Conservation (phyloP, 2,329 filamentous ascomycete genomes). For the Penicillium sp. region DNA sequence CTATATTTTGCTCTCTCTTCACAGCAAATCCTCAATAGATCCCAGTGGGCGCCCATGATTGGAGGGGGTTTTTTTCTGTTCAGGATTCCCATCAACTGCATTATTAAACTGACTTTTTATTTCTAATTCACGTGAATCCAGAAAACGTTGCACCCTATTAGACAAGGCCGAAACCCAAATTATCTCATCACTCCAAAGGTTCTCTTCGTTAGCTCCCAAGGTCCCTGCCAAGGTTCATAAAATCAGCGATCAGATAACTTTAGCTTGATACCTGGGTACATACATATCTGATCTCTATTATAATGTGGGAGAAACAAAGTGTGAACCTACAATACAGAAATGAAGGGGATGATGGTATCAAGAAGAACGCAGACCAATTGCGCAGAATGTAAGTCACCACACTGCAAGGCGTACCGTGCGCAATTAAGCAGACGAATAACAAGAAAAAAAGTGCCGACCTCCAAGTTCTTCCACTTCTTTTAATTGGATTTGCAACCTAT, state of each 20-base stretch:
- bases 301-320: neutral
- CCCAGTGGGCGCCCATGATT: too few relatives aligned
- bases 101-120: too few relatives aligned
- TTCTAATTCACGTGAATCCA: too few relatives aligned
- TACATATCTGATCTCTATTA: neutral
- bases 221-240: neutral
- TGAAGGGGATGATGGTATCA: too few relatives aligned
- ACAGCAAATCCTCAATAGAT: too few relatives aligned
- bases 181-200: neutral
- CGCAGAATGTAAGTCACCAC: neutral
- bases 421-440: neutral
- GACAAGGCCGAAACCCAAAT: neutral
- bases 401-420: neutral
- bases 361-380: neutral
- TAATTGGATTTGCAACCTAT: constrained; percentile 52
- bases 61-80: too few relatives aligned
- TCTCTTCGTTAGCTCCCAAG: neutral
- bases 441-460: constrained; percentile 43
- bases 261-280: neutral
- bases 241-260: neutral
- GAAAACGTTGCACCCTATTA: too few relatives aligned
- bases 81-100: too few relatives aligned
- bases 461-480: constrained; percentile 50
- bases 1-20: too few relatives aligned
- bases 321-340: neutral